Percentiles rank a stretch among this genome's conserved stretches.
Evolutionary conservation across 352 stramenopile genomes (phyloP).

Genomic region (Blastocystis sp.): DNA sequence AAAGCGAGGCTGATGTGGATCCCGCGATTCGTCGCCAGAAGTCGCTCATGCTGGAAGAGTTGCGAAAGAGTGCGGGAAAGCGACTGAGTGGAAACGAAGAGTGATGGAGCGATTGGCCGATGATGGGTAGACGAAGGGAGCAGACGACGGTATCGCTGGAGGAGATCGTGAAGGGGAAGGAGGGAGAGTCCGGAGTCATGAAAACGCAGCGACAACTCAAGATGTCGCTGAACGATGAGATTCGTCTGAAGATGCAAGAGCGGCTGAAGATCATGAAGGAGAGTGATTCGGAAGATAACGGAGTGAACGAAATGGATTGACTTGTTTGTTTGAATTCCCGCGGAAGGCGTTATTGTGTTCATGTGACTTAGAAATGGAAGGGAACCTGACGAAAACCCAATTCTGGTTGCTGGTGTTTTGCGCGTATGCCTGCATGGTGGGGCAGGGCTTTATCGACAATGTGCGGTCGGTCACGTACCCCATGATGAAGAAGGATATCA

Average conservation of each 20-base stretch:
- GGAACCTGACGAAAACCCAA: slow-evolving; percentile 17
- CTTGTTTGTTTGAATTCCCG: not conserved
- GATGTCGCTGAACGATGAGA: slow-evolving; percentile 53
- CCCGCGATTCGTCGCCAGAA: not conserved
- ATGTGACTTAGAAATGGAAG: not conserved
- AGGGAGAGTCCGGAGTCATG: slow-evolving; percentile 15
- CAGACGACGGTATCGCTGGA: not conserved
- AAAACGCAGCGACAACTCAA: slow-evolving; percentile 40
- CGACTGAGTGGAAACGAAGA: not conserved
- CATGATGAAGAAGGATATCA: slow-evolving; percentile 33
- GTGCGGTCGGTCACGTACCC: slow-evolving; percentile 27
- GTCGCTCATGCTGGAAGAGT: slow-evolving; percentile 18
- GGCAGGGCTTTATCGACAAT: slow-evolving; percentile 51
- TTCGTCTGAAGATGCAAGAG: slow-evolving; percentile 36
- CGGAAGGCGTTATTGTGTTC: not conserved
- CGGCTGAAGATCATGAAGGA: slow-evolving; percentile 43
- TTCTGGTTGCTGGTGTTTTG: slow-evolving; percentile 46
- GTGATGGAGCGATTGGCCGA: not conserved
- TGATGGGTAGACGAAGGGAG: slow-evolving; percentile 22
- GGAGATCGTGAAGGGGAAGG: slow-evolving; percentile 14
- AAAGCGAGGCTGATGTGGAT: not conserved
- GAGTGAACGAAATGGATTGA: not conserved
- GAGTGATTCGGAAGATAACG: slow-evolving; percentile 18
- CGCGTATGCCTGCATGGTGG: slow-evolving; percentile 27
- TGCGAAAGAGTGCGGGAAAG: not conserved